Evolutionary conservation across 768 basidiomycete species (phyloP), one percentile per base, ranked within the genome.

Genomic region (Suillus variegatus): DNA sequence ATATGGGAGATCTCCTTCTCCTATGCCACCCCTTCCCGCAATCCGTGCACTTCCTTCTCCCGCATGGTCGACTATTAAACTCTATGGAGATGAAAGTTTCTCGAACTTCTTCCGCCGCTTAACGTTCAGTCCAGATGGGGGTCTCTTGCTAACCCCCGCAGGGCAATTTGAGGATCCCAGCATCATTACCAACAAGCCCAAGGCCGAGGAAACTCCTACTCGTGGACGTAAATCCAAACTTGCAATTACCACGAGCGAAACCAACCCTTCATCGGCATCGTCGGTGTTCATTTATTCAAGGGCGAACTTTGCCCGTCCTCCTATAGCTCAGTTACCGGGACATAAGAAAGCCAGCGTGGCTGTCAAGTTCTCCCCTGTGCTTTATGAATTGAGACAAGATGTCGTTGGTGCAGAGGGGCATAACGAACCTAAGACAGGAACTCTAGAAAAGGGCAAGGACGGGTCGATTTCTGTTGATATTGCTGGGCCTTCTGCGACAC

Each of bases 101-200:
- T 95, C 94, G 5, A 95, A 96, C 71, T 99, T 99, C 81, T 99
- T 99, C 84, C 82, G 97, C 36, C 85, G 97, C 43, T 81, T 99
- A 66, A 90, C 91, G 13, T 99, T 98, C 79, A 95, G 94, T 63
- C 94, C 97, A 2, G 97, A 99, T 74, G 97, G 97, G 0, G 93
- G 90, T 12, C 81, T 99, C 43, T 83, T 99, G 54, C 81, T 99
- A 69, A 99, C 97, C 0, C 97, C 97, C 0, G 97, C 97, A 1
- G 97, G 97, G 0, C 93, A 97, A 73, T 98, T 97, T 71, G 96
- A 99, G 74, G 97, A 99, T 75, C 92, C 94, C 4, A 87, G 91
- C 16, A 87, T 85, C 60, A 66, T 13, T 47, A 60, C 68, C 16
- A 49, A 69, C 25, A 70, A 73, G n/a, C 71, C 79, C 14, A 77